phyloP scores from a whole-genome alignment of 768 basidiomycete genomes.

The Tylopilus rubrobrunneus region DNA sequence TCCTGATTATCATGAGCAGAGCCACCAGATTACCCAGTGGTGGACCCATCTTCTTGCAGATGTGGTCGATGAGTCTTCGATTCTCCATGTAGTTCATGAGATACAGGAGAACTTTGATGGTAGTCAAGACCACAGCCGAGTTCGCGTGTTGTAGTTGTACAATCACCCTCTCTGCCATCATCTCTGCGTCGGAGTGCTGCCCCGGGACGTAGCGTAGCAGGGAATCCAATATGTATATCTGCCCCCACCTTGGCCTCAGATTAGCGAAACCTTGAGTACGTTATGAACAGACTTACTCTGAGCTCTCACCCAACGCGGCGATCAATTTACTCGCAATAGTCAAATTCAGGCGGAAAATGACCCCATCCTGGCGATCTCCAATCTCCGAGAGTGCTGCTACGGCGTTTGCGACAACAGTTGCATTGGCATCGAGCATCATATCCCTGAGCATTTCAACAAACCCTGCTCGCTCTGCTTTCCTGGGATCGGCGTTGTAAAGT shows the following conservation, averaged over 20 bases:
- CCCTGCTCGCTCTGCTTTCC: conserved; percentile 81
- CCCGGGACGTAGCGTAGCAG: conserved; percentile 93
- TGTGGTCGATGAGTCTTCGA: conserved; percentile 75
- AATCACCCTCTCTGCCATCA: conserved; percentile 93
- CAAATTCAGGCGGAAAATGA: conserved; percentile 86
- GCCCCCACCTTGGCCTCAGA: conserved; percentile 77
- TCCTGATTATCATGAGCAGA: not conserved
- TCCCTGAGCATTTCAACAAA: conserved; percentile 91
- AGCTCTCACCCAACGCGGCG: conserved; percentile 89
- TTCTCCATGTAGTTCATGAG: conserved; percentile 99
- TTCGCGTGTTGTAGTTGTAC: conserved; percentile 97
- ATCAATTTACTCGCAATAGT: conserved; percentile 87
- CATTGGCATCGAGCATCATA: conserved; percentile 88
- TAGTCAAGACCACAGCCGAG: conserved; percentile 97
- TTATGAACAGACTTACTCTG: conserved; percentile 66
- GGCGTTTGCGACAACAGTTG: conserved; percentile 96
- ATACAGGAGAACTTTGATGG: conserved; percentile 92
- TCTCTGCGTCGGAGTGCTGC: conserved; percentile 80
- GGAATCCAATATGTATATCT: conserved; percentile 96
- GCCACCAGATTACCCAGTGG: conserved; percentile 64
- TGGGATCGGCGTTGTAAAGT: conserved; percentile 83
- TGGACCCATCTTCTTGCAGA: conserved; percentile 98
- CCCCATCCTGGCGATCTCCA: conserved; percentile 90
- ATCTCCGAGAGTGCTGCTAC: conserved; percentile 97
- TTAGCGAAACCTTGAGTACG: conserved; percentile 9